These are phyloP conservation scores for Pseudevernia furfuracea DNA, from an alignment of 495 filamentous ascomycete species.

Conservation along the genomic window DNA sequence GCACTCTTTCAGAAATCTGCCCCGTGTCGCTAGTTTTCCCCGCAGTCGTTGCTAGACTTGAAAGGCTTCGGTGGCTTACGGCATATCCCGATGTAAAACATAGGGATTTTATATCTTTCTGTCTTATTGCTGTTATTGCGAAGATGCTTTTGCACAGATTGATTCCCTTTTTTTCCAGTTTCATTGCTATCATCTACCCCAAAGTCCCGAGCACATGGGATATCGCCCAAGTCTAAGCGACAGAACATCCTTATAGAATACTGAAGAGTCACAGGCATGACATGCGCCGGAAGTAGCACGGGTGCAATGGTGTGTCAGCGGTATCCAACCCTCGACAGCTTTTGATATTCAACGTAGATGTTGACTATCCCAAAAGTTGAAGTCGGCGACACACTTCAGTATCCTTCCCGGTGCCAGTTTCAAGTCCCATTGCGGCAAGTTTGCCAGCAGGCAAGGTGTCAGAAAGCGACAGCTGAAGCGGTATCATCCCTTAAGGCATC, in stretches of 20 bases:
- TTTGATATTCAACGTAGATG: not conserved
- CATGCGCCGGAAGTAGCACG: not conserved
- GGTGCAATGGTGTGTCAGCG: not conserved
- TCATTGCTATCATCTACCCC: not conserved
- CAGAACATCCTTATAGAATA: not conserved
- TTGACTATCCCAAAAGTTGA: not conserved
- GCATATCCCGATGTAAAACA: no score
- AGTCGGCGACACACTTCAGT: not conserved
- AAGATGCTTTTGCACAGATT: no score
- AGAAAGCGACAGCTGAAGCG: no score
- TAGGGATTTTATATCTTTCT: no score
- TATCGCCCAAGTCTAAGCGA: no score
- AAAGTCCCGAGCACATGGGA: not conserved
- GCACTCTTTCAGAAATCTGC: not conserved
- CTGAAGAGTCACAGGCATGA: not conserved
- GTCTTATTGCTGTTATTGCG: no score
- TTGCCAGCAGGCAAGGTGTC: no score
- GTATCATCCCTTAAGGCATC: no score
- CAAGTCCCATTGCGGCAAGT: no score
- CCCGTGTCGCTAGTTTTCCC: not conserved
- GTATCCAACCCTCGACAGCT: not conserved
- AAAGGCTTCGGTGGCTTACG: not conserved
- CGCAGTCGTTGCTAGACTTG: not conserved
- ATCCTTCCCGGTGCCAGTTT: not conserved
- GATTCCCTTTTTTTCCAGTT: no score